These are phyloP conservation scores for Moringa oleifera DNA, from an alignment of 345 rosid species.

Conservation along the genomic window DNA sequence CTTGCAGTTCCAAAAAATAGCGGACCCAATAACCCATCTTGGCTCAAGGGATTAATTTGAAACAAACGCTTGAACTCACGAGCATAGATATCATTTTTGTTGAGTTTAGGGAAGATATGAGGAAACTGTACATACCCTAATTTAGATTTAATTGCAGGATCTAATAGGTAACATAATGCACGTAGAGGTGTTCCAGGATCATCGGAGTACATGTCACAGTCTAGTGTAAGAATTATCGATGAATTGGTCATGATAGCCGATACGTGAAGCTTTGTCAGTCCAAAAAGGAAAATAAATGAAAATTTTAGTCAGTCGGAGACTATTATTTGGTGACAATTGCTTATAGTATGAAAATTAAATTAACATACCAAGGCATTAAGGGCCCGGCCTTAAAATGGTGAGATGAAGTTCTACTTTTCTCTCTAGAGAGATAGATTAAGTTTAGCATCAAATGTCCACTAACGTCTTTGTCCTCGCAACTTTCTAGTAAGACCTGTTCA, in stretches of 20 bases:
- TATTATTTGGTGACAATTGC: too few species aligned
- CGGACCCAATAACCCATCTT: slow-evolving; percentile 47
- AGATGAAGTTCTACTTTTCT: slow-evolving; percentile 40
- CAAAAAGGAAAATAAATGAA: background rate
- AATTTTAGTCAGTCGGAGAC: background rate
- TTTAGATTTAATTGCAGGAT: slow-evolving; percentile 23
- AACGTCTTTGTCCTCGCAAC: slow-evolving; percentile 32
- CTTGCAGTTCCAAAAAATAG: slow-evolving; percentile 51
- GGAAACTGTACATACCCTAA: slow-evolving; percentile 45
- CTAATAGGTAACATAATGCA: slow-evolving; percentile 41
- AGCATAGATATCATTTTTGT: slow-evolving; percentile 40
- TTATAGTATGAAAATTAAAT: too few species aligned
- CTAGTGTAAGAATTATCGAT: slow-evolving; percentile 33
- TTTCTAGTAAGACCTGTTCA: slow-evolving; percentile 44
- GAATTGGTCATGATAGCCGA: slow-evolving; percentile 43
- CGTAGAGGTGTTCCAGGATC: slow-evolving; percentile 41
- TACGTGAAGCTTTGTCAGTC: slow-evolving; percentile 40
- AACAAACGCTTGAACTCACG: slow-evolving; percentile 34
- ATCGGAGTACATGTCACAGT: slow-evolving; percentile 49
- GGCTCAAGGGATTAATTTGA: slow-evolving; percentile 36
- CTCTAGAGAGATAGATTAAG: slow-evolving; percentile 59
- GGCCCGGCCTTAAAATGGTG: slow-evolving; percentile 90
- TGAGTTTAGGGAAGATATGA: slow-evolving; percentile 30
- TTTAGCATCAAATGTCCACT: slow-evolving; percentile 41
- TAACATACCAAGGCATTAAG: slow-evolving; percentile 55